These are phyloP conservation scores for Tylopilus balloui DNA, from an alignment of 768 basidiomycete genomes.

Conservation along the genomic window DNA sequence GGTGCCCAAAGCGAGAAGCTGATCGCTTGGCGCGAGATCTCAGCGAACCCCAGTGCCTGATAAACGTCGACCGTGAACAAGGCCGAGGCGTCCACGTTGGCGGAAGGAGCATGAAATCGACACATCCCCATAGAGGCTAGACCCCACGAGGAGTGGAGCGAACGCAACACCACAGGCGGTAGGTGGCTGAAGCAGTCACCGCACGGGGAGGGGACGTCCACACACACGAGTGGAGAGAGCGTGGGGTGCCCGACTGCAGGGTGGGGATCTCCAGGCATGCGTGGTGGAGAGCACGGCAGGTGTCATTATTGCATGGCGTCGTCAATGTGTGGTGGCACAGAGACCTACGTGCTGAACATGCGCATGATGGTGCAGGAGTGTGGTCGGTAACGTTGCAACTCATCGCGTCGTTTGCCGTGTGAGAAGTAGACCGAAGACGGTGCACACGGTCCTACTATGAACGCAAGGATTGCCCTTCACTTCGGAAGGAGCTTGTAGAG, in stretches of 20 bases:
- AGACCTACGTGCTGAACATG: slow-evolving; percentile 5
- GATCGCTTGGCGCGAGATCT: slow-evolving; percentile 23
- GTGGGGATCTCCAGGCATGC: slow-evolving; percentile 18
- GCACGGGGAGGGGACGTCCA: neutral
- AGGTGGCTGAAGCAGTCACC: slow-evolving; percentile 1
- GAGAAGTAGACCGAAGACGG: slow-evolving; percentile 5
- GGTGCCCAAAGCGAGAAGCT: neutral
- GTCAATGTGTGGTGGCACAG: neutral
- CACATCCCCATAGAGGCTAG: slow-evolving; percentile 2
- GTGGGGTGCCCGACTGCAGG: neutral
- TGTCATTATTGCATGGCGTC: neutral
- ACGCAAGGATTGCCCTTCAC: slow-evolving; percentile 10
- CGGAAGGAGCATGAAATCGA: slow-evolving; percentile 11
- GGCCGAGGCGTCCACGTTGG: slow-evolving; percentile 1
- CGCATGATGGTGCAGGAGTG: slow-evolving; percentile 1
- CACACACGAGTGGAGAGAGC: neutral
- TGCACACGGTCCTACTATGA: neutral
- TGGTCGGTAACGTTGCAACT: too few relatives aligned
- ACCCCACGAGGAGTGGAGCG: slow-evolving; percentile 21
- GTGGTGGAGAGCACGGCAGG: neutral
- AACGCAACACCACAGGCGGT: neutral
- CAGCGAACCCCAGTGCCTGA: slow-evolving; percentile 22
- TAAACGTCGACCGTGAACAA: neutral
- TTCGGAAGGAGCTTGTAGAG: slow-evolving; percentile 24
- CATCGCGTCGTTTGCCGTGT: too few relatives aligned